Conservation (phyloP, 352 stramenopile species). For the Albugo laibachii region DNA sequence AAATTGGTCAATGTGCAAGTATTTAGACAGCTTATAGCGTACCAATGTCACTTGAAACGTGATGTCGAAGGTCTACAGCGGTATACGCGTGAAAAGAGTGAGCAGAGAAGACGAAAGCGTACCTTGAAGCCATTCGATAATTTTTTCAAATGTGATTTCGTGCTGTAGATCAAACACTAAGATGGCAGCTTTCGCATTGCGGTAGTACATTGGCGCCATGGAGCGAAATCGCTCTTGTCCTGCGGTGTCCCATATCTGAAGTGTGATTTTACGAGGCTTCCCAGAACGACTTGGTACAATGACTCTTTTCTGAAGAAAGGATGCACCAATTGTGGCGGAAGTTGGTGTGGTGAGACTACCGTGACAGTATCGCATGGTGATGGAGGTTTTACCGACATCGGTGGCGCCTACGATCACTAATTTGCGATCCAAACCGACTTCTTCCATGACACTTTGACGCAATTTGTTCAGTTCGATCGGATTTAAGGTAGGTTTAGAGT, state of each 20-base stretch:
- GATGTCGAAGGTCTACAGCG: slow-evolving; percentile 44
- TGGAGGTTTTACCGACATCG: slow-evolving; percentile 77
- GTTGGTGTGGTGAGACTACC: slow-evolving; percentile 69
- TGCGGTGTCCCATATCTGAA: slow-evolving; percentile 78
- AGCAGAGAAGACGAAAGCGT: neutral
- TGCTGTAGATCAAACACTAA: slow-evolving; percentile 72
- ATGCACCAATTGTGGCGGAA: slow-evolving; percentile 68
- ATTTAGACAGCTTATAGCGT: neutral
- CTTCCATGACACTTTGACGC: slow-evolving; percentile 26
- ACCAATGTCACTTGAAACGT: slow-evolving; percentile 57
- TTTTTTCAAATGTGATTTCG: slow-evolving; percentile 61
- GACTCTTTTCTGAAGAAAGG: slow-evolving; percentile 75
- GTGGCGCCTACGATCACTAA: slow-evolving; percentile 78
- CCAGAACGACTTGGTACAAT: slow-evolving; percentile 23
- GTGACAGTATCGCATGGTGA: slow-evolving; percentile 79
- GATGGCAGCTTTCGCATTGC: slow-evolving; percentile 74
- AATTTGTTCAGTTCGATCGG: no score
- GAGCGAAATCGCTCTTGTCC: slow-evolving; percentile 64
- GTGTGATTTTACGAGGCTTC: slow-evolving; percentile 53
- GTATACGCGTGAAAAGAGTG: neutral
- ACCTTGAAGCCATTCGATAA: slow-evolving; percentile 75
- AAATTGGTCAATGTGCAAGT: neutral
- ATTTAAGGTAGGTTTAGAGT: no score
- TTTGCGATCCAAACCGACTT: slow-evolving; percentile 74
- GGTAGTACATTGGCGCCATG: slow-evolving; percentile 83